These are phyloP conservation scores for Kregervanrija fluxuum DNA, from an alignment of 805 yeast genomes.

Conservation along the genomic window DNA sequence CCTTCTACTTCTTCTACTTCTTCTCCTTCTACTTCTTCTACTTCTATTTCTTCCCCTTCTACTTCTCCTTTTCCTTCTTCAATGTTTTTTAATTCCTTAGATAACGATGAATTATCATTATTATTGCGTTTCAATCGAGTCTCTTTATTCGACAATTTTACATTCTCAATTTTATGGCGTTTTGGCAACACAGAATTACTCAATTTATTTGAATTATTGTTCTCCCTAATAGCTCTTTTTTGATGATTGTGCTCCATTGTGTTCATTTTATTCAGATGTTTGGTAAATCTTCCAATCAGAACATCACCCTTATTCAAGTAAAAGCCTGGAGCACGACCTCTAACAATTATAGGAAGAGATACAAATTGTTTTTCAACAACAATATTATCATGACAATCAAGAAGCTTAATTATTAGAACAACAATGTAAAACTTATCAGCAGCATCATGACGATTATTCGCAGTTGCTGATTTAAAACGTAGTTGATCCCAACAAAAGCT, in stretches of 20 bases:
- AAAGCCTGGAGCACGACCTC: slow-evolving; percentile 49
- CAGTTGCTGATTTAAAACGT: slow-evolving; percentile 26
- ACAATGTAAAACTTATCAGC: slow-evolving; percentile 17
- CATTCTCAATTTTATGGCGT: too few relatives aligned
- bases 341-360: slow-evolving; percentile 38
- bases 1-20: too few relatives aligned
- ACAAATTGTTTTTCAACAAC: slow-evolving; percentile 11
- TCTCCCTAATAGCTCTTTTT: background rate
- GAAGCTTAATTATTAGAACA: slow-evolving; percentile 13
- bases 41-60: too few relatives aligned
- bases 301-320: slow-evolving; percentile 41
- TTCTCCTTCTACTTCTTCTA: too few relatives aligned
- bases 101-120: too few relatives aligned
- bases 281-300: slow-evolving; percentile 22
- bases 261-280: too few relatives aligned
- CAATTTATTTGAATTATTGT: background rate
- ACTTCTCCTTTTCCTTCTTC: too few relatives aligned
- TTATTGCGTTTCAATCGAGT: too few relatives aligned
- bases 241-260: too few relatives aligned
- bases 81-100: too few relatives aligned
- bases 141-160: too few relatives aligned
- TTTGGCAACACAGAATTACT: background rate
- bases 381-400: slow-evolving; percentile 16
- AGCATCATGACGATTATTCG: slow-evolving; percentile 21
- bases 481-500: slow-evolving; percentile 24